These are phyloP conservation scores for Carex scoparia DNA, from an alignment of 176 grass and related monocot genomes.

Conservation along the genomic window DNA sequence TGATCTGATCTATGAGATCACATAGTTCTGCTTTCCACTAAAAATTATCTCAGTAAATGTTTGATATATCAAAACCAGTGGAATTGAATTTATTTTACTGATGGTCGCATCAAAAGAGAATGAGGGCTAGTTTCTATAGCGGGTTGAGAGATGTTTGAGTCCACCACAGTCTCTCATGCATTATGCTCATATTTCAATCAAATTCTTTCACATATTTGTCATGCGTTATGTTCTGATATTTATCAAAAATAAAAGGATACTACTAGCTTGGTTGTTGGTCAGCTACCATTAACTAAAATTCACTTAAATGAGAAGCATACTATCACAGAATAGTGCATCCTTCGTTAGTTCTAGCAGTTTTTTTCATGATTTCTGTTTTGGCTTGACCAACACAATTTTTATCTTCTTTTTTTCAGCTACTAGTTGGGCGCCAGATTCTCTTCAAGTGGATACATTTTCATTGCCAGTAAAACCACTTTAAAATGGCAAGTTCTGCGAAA, in stretches of 20 bases:
- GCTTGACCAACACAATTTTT: not conserved
- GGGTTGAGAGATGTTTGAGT: not conserved
- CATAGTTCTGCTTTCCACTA: not conserved
- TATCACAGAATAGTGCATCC: not conserved
- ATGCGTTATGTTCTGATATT: not conserved
- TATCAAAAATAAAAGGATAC: not conserved
- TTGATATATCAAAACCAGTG: not conserved
- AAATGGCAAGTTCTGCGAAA: slow-evolving; percentile 50
- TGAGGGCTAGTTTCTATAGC: not conserved
- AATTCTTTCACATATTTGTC: not conserved
- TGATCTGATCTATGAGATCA: slow-evolving; percentile 20
- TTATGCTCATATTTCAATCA: not conserved
- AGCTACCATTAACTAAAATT: not conserved
- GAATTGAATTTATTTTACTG: not conserved
- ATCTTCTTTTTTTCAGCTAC: slow-evolving; percentile 11
- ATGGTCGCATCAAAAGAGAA: not conserved
- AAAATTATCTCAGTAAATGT: not conserved
- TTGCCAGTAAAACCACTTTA: slow-evolving; percentile 18
- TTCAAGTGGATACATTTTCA: slow-evolving; percentile 6
- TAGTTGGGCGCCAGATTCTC: slow-evolving; percentile 8
- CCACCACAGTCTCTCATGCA: not conserved
- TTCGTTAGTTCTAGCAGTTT: not conserved
- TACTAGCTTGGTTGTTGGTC: slow-evolving; percentile 1
- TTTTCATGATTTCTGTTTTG: not conserved
- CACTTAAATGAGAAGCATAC: not conserved